These are phyloP conservation scores for Mucor circinelloides DNA, from an alignment of 371 early-diverging fungal genomes.

Conservation along the genomic window DNA sequence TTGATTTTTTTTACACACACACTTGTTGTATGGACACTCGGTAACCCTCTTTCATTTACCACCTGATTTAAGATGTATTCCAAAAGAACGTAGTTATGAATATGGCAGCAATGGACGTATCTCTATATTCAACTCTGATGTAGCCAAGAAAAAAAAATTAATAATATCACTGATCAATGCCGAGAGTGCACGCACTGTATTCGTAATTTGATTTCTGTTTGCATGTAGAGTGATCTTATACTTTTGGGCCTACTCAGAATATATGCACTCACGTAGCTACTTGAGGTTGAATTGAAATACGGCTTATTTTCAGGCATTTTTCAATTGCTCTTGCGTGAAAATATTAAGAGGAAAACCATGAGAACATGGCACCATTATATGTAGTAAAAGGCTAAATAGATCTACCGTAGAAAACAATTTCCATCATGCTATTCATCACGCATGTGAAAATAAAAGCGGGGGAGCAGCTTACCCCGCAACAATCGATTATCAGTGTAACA, in stretches of 20 bases:
- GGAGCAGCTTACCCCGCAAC: neutral
- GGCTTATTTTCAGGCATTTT: neutral
- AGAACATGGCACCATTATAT: neutral
- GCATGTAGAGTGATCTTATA: neutral
- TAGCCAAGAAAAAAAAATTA: neutral
- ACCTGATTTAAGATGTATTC: neutral
- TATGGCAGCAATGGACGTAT: neutral
- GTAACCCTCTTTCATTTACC: neutral
- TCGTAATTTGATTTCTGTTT: neutral
- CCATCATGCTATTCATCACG: neutral
- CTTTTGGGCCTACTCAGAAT: neutral
- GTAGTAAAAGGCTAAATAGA: neutral
- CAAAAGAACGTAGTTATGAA: neutral
- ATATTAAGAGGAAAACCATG: neutral
- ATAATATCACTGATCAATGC: neutral
- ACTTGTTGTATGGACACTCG: neutral
- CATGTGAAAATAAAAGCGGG: neutral
- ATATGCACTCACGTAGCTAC: neutral
- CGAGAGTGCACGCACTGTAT: neutral
- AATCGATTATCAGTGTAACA: neutral
- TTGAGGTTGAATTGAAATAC: neutral
- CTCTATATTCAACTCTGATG: neutral
- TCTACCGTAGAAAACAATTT: neutral
- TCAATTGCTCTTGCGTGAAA: no score
- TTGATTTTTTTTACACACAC: neutral